These are phyloP conservation scores for Xerocomus amazonicus DNA, from an alignment of 1,284 basidiomycete genomes.

Conservation along the genomic window DNA sequence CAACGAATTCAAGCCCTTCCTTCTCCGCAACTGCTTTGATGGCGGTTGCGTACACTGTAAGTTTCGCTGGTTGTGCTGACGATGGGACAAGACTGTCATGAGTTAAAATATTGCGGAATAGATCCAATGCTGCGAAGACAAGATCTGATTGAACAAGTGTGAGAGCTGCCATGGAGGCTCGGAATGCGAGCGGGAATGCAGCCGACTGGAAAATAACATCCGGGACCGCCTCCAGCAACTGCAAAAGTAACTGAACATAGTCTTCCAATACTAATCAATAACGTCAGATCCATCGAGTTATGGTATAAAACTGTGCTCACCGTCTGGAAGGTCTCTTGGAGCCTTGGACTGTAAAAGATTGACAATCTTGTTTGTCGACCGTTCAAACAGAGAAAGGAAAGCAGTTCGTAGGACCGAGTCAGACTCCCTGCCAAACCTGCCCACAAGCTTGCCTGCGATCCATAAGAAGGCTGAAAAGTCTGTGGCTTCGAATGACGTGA, in stretches of 20 bases:
- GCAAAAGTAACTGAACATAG: conserved; percentile 80
- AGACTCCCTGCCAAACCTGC: conserved; percentile 67
- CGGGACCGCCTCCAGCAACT: conserved; percentile 67
- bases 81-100: conserved; percentile 61
- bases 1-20: conserved; percentile 74
- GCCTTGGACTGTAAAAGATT: conserved; percentile 62
- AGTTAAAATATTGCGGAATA: conserved; percentile 70
- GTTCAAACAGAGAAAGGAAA: conserved; percentile 69
- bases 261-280: conserved; percentile 84
- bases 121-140: conserved; percentile 77
- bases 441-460: conserved; percentile 86
- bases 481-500: conserved; percentile 74
- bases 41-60: conserved; percentile 57
- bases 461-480: conserved; percentile 90
- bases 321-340: conserved; percentile 77
- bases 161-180: conserved; percentile 71
- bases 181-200: conserved; percentile 73
- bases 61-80: conserved; percentile 57
- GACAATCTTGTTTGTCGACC: conserved; percentile 69
- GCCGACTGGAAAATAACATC: conserved; percentile 76
- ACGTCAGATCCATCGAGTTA: not conserved
- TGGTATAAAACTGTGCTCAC: conserved; percentile 40
- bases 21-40: conserved; percentile 70
- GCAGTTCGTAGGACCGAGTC: conserved; percentile 49
- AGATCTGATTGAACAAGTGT: conserved; percentile 79